Conservation (phyloP, 768 basidiomycete genomes). For the Kwoniella europaea region DNA sequence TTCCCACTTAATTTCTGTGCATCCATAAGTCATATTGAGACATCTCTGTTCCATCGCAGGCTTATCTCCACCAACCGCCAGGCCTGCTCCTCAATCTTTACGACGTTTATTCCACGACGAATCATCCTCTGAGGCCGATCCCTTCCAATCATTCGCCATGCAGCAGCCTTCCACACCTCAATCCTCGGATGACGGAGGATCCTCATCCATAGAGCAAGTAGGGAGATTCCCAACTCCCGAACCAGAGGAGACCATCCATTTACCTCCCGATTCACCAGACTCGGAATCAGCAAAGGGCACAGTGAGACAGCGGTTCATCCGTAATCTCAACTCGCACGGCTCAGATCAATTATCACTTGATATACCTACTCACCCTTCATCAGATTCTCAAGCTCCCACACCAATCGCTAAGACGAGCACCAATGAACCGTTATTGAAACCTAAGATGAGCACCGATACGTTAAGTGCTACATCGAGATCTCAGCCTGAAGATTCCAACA, state of each 20-base stretch:
- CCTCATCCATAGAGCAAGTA: slow-evolving; percentile 32
- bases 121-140: slow-evolving; percentile 38
- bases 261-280: slow-evolving; percentile 8
- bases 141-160: slow-evolving; percentile 49
- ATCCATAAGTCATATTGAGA: too few species aligned
- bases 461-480: slow-evolving; percentile 38
- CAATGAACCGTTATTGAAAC: slow-evolving; percentile 13
- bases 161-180: slow-evolving; percentile 45
- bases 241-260: slow-evolving; percentile 24
- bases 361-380: neutral
- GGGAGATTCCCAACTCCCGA: slow-evolving; percentile 35
- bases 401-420: slow-evolving; percentile 6
- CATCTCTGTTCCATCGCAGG: neutral
- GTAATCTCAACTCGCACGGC: neutral
- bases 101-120: slow-evolving; percentile 73
- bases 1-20: too few species aligned
- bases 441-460: slow-evolving; percentile 39
- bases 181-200: slow-evolving; percentile 35
- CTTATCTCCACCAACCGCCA: slow-evolving; percentile 37
- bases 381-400: slow-evolving; percentile 18
- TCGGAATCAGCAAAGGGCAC: neutral
- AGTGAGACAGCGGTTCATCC: slow-evolving; percentile 2
- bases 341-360: slow-evolving; percentile 5
- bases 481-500: slow-evolving; percentile 26
- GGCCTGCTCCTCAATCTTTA: slow-evolving; percentile 75